Conservation (phyloP, 495 filamentous ascomycete genomes). For the Aspergillus biplanus region DNA sequence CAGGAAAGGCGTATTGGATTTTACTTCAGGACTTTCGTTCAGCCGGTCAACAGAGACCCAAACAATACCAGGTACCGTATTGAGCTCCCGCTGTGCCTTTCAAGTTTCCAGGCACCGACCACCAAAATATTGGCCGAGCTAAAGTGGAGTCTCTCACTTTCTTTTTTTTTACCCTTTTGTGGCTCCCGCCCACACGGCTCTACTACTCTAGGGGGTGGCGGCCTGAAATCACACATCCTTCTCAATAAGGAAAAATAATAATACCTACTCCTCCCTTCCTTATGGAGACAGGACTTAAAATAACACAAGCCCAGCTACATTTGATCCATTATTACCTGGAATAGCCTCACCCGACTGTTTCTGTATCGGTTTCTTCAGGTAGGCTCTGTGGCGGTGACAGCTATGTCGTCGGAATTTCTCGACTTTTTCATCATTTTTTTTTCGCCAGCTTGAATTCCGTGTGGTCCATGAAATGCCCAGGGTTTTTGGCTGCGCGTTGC, state of each 20-base stretch:
- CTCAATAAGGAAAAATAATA: conserved; percentile 1
- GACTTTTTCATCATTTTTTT: background rate
- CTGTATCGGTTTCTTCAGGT: background rate
- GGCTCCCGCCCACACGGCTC: too few species aligned
- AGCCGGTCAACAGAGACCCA: conserved; percentile 4
- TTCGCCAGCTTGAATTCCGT: background rate
- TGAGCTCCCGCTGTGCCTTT: conserved; percentile 1
- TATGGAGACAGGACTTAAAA: too few species aligned
- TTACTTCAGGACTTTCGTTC: too few species aligned
- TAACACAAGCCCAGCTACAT: too few species aligned
- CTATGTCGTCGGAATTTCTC: background rate
- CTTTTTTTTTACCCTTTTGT: conserved; percentile 26
- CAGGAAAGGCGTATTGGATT: too few species aligned
- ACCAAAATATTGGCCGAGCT: conserved; percentile 25
- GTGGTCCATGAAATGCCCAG: background rate
- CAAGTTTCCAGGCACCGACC: conserved; percentile 16
- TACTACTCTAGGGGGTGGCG: conserved; percentile 45
- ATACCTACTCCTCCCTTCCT: conserved; percentile 1
- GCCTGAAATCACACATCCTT: conserved; percentile 21
- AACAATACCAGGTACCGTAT: conserved; percentile 27
- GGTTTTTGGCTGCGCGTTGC: background rate
- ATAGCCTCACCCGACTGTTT: background rate
- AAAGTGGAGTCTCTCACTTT: conserved; percentile 25
- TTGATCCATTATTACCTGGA: background rate
- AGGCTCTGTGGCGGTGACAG: background rate